Evolutionary conservation across 192 early-diverging fungal species (phyloP).

Genomic region (Coemansia sp.): DNA sequence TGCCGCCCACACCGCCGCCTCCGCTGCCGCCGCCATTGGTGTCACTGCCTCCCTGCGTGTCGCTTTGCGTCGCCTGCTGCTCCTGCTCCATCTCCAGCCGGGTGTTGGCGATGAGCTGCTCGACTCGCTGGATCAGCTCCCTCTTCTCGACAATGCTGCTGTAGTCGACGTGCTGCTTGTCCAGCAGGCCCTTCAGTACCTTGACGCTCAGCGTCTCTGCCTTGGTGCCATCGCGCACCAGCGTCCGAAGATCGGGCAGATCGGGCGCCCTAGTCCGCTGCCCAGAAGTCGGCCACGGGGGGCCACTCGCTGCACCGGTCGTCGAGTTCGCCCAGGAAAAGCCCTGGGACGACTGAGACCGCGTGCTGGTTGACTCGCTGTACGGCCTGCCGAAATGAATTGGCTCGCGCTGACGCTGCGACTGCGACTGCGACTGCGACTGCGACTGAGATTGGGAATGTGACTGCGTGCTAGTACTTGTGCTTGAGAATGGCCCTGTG

Average conservation of each 20-base stretch:
- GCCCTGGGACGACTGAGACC: not conserved
- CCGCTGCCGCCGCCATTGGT: not conserved
- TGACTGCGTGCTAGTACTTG: not conserved
- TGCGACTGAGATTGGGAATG: slow-evolving; percentile 3
- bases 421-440: slow-evolving; percentile 10
- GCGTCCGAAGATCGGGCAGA: slow-evolving; percentile 17
- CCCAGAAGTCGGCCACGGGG: not conserved
- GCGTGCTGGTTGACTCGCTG: not conserved
- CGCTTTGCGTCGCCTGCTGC: too few relatives aligned
- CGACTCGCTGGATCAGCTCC: slow-evolving; percentile 66
- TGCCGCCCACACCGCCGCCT: not conserved
- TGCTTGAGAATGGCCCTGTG: not conserved
- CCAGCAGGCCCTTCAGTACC: slow-evolving; percentile 63
- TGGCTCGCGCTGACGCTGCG: too few relatives aligned
- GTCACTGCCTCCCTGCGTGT: slow-evolving; percentile 18
- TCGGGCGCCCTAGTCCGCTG: not conserved
- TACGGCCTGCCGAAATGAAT: too few relatives aligned
- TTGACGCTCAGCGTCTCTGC: slow-evolving; percentile 60
- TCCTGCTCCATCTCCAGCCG: slow-evolving; percentile 49
- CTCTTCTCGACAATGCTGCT: slow-evolving; percentile 68
- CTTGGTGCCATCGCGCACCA: slow-evolving; percentile 52
- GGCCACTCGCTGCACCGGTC: not conserved
- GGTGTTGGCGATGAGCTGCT: slow-evolving; percentile 60
- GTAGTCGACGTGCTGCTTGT: slow-evolving; percentile 61
- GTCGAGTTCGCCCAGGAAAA: not conserved